These are phyloP conservation scores for Abelmoschus esculentus DNA, from an alignment of 345 rosid species.

Conservation along the genomic window DNA sequence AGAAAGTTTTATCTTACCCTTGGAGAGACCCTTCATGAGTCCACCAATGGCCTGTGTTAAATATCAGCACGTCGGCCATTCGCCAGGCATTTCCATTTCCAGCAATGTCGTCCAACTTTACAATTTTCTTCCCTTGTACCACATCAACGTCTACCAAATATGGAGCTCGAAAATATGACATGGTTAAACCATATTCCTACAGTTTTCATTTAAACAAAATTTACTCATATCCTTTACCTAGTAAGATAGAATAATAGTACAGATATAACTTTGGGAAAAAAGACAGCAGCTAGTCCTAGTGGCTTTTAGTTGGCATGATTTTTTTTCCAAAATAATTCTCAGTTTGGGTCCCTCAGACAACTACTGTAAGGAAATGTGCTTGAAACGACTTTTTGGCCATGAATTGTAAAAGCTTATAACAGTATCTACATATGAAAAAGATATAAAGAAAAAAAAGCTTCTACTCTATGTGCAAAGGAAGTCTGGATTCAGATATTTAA, in stretches of 20 bases:
- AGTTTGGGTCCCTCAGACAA: constrained; percentile 10
- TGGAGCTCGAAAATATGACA: constrained; percentile 70
- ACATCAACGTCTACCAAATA: constrained; percentile 77
- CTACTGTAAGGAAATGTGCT: not conserved
- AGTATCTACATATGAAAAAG: too few relatives aligned
- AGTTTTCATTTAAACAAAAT: not conserved
- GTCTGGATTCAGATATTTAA: not conserved
- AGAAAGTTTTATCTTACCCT: constrained; percentile 36
- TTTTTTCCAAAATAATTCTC: not conserved
- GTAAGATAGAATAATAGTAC: not conserved
- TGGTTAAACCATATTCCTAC: constrained; percentile 75
- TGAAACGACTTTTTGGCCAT: constrained; percentile 1
- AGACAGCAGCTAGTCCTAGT: not conserved
- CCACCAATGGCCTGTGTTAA: constrained; percentile 99
- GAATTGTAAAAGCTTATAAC: too few relatives aligned
- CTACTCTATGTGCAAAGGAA: not conserved
- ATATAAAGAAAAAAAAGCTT: not conserved
- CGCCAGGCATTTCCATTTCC: constrained; percentile 65
- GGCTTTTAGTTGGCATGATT: not conserved
- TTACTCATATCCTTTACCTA: not conserved
- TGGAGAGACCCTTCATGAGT: constrained; percentile 61
- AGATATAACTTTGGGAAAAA: not conserved
- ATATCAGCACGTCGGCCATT: constrained; percentile 55
- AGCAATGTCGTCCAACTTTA: constrained; percentile 59
- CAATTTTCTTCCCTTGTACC: constrained; percentile 62